Base-by-base conservation (phyloP, 371 early-diverging fungal genomes). In the Lichtheimia hyalospora region DNA sequence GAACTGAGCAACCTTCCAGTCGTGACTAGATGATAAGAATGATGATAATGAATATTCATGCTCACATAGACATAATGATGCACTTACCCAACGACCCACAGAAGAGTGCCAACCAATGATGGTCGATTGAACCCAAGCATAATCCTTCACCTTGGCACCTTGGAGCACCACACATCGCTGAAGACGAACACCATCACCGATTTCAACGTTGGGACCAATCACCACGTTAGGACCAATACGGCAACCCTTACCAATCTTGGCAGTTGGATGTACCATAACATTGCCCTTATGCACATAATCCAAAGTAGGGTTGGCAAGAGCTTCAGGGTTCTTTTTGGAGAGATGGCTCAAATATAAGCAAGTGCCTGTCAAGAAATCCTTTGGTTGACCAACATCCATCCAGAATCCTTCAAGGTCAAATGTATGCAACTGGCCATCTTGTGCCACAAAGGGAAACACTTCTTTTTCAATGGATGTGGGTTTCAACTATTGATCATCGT, bases 301-400 rank as follows among this genome's bases (percentile, higher is more conserved):
- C 25, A 71, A 60, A 25, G 81, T 70, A 49, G 89, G 82, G 65
- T 89, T 82, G 44, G 90, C 89, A 48, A 96, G 75, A 40, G 79
- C 69, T 52, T 87, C 79, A 43, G 96, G 94, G 21, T 77, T 71
- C 68, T 81, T 82, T 77, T 94, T 89, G 64, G 89, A 77, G 57
- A 95, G 65, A 61, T 92, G 91, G 40, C 89, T 73, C 54, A 99
- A 87, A 74, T 96, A 99, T 62, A 99, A 85, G 64, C 92, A 92
- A 28, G 96, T 96, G 49, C 98, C 99, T 4, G 90, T 92, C 67
- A 99, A 82, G 76, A 94, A 99, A 75, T 99, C 99, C 74, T 93
- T 94, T 61, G 99, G 99, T 81, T 99, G 99, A 41, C 99, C 99
- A 56, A 99, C 99, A 69, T 99, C 99, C 97, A 96, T 97, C 99